Base-by-base conservation (phyloP, 139 green algal genomes). In the Gonium pectorale region DNA sequence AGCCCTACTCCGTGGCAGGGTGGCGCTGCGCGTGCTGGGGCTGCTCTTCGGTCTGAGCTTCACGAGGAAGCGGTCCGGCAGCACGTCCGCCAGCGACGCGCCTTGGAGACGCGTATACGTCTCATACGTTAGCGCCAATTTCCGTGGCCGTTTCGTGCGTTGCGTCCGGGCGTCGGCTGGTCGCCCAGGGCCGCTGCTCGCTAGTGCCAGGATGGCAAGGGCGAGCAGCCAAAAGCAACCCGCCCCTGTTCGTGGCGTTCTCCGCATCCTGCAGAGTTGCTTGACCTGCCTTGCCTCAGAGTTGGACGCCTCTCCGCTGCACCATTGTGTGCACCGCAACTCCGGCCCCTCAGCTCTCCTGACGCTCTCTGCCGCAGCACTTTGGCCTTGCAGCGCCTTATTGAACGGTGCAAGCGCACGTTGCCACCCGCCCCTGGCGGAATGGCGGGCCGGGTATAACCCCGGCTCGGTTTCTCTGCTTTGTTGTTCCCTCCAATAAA, bases 21-120 rank as follows among this genome's bases (percentile, higher is more conserved):
- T 26, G 13, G 4, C 7, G 54, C 59, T 43, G 41, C 49, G 15
- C 2, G 63, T 51, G 33, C 22, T 44, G 35, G 22, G 11, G 33
- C 11, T 19, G 35, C 11, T 41, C 26, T 27, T 80, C 5, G 73
- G 75, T 8, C 75, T 40, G 2, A 82, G 59, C 43, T 82, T 82
- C 19, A 82, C 75, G 8, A 82, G 54, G 40, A 82, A 82, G 54
- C 75, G 75, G 56, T 31, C 75, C 5, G 75, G 40, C 43, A 82
- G 13, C 59, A 62, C 54, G 38, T 56, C 43, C 31, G 15, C 46
- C 46, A 31, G 40, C 17, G 70, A 26, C 43, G 68, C 40, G 64
- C 9, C 17, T 54, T 11, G n/a, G 19, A n/a, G 38, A 9, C 41
- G 29, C 40, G 24, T 35, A 22, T 54, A 54, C 5, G 37, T 27